Conservation (phyloP, 2,329 filamentous ascomycete species). For the Beauveria pseudobassiana region DNA sequence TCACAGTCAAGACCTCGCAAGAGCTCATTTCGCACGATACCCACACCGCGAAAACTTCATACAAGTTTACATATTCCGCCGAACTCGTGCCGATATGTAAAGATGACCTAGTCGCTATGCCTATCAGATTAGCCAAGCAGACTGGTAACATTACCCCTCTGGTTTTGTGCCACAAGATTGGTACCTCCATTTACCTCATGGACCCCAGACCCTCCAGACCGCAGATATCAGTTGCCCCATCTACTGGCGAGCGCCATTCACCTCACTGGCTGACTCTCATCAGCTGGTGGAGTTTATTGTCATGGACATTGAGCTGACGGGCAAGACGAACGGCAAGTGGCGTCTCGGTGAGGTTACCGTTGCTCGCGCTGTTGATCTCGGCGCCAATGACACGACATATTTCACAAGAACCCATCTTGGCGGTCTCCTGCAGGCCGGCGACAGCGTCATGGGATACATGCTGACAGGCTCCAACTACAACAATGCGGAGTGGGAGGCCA, state of each 20-base stretch:
- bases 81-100: constrained; percentile 94
- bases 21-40: constrained; percentile 90
- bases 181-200: constrained; percentile 81
- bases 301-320: constrained; percentile 83
- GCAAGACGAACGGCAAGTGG: constrained; percentile 70
- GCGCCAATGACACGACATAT: constrained; percentile 78
- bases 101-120: constrained; percentile 90
- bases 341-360: constrained; percentile 82
- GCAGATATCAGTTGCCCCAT: constrained; percentile 74
- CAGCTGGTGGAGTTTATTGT: constrained; percentile 89
- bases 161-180: constrained; percentile 77
- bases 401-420: constrained; percentile 88
- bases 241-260: constrained; percentile 90
- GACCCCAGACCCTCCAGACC: constrained; percentile 89
- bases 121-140: constrained; percentile 79
- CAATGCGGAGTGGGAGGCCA: constrained; percentile 73
- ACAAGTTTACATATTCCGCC: constrained; percentile 89
- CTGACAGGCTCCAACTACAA: constrained; percentile 88
- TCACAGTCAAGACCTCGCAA: constrained; percentile 66
- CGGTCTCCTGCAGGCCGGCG: constrained; percentile 74
- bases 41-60: constrained; percentile 83
- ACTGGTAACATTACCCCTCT: constrained; percentile 85
- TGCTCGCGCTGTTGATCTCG: constrained; percentile 78
- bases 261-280: constrained; percentile 71
- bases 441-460: constrained; percentile 93